Percentiles rank a stretch among this genome's conserved stretches.
Conservation (phyloP, 768 basidiomycete genomes). For the Podaxis pistillaris region DNA sequence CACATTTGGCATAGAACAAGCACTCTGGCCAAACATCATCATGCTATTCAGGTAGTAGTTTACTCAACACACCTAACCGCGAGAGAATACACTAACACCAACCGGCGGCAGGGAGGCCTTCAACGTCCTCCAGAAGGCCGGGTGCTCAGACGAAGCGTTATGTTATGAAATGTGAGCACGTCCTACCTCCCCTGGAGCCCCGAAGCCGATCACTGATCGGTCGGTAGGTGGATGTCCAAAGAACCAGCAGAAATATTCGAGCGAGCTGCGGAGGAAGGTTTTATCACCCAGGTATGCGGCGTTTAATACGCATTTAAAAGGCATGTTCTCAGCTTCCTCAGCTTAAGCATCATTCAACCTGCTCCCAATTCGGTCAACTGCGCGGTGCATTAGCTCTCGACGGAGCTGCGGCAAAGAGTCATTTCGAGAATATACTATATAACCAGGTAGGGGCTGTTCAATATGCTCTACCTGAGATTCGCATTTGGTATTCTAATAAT, state of each 20-base stretch:
- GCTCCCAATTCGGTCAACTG: slow-evolving; percentile 64
- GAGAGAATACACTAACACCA: background rate
- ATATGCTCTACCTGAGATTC: background rate
- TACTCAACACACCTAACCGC: background rate
- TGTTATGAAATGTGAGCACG: slow-evolving; percentile 60
- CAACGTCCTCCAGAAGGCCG: slow-evolving; percentile 59
- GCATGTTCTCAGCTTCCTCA: slow-evolving; percentile 18
- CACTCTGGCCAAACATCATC: slow-evolving; percentile 67
- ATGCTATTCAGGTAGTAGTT: slow-evolving; percentile 49
- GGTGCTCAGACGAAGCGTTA: slow-evolving; percentile 64
- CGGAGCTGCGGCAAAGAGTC: slow-evolving; percentile 43
- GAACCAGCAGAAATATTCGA: slow-evolving; percentile 71
- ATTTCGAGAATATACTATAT: slow-evolving; percentile 58
- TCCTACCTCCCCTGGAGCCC: slow-evolving; percentile 8
- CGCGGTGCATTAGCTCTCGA: slow-evolving; percentile 56
- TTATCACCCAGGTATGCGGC: slow-evolving; percentile 48
- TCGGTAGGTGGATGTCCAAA: slow-evolving; percentile 66
- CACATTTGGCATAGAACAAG: slow-evolving; percentile 42
- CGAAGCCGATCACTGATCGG: background rate
- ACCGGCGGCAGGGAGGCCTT: slow-evolving; percentile 47
- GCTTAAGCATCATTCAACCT: slow-evolving; percentile 60
- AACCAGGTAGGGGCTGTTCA: slow-evolving; percentile 40
- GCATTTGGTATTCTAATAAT: background rate
- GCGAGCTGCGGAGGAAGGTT: slow-evolving; percentile 64
- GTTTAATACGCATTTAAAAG: background rate